A percentile compares a stretch with the other conserved stretches of the same genome.
Conservation (phyloP, 2,329 filamentous ascomycete species). For the Calonectria pauciramosa region DNA sequence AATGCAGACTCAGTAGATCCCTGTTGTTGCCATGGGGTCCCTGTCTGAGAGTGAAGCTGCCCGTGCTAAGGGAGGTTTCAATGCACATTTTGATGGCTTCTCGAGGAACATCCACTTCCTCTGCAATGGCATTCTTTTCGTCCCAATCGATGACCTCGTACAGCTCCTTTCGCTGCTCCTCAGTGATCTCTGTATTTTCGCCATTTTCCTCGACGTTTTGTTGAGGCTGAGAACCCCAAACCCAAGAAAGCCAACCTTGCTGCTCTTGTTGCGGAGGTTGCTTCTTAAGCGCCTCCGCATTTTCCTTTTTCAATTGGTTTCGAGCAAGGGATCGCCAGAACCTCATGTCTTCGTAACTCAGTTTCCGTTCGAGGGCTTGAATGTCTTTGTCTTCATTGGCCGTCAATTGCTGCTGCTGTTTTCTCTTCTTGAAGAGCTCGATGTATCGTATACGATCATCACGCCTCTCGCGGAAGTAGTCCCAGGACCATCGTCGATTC, state of each 20-base stretch:
- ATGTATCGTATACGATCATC: constrained; percentile 93
- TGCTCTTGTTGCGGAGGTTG: constrained; percentile 69
- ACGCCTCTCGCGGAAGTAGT: constrained; percentile 90
- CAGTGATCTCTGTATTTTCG: constrained; percentile 89
- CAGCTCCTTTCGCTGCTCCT: constrained; percentile 95
- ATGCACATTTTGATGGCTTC: constrained; percentile 95
- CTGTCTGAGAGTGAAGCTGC: constrained; percentile 94
- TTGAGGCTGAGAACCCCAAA: constrained; percentile 85
- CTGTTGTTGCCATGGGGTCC: constrained; percentile 71
- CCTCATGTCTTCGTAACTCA: constrained; percentile 93
- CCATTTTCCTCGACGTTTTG: constrained; percentile 69
- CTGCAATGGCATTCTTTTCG: constrained; percentile 90
- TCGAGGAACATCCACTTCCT: constrained; percentile 88
- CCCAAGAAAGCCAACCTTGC: constrained; percentile 92
- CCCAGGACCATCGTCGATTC: constrained; percentile 96
- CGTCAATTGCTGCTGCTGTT: constrained; percentile 79
- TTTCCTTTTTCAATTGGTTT: constrained; percentile 96
- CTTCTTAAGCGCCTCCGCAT: constrained; percentile 86
- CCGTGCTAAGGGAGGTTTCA: constrained; percentile 92
- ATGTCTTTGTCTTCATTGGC: constrained; percentile 80
- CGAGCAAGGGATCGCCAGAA: constrained; percentile 97
- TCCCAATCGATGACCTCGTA: constrained; percentile 99
- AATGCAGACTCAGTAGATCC: constrained; percentile 91
- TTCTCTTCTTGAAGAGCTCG: constrained; percentile 94
- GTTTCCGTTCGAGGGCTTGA: constrained; percentile 84